Evolutionary conservation across 2,329 filamentous ascomycete genomes (phyloP).

Genomic region (Aspergillus niger): DNA sequence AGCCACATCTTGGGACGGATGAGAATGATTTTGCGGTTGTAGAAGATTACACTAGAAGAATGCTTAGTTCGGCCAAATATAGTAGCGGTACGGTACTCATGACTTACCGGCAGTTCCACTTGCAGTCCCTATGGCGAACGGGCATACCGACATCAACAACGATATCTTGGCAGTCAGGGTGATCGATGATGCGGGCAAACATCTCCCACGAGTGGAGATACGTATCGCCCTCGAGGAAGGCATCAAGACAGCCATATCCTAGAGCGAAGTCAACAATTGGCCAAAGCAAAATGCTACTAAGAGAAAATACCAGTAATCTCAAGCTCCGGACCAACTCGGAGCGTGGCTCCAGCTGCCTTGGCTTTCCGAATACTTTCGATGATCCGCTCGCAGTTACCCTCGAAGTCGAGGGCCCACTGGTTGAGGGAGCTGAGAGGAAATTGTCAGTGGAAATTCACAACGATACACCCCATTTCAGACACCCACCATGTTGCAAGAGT

Average conservation of each 20-base stretch:
- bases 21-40: constrained; percentile 68
- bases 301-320: constrained; percentile 52
- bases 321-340: constrained; percentile 62
- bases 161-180: constrained; percentile 65
- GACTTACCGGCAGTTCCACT: constrained; percentile 62
- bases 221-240: constrained; percentile 62
- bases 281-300: neutral
- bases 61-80: neutral
- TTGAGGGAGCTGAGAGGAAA: constrained; percentile 40
- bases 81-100: neutral
- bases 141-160: constrained; percentile 66
- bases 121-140: constrained; percentile 62
- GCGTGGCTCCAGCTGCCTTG: constrained; percentile 62
- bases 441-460: constrained; percentile 12
- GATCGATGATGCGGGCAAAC: constrained; percentile 61
- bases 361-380: constrained; percentile 63
- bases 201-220: constrained; percentile 65
- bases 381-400: constrained; percentile 65
- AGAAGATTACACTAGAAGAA: constrained; percentile 53
- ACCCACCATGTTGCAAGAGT: constrained; percentile 49
- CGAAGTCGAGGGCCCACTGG: constrained; percentile 61
- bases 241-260: constrained; percentile 67
- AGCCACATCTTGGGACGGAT: constrained; percentile 73
- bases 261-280: neutral
- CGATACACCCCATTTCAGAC: neutral